phyloP scores from a whole-genome alignment of 73 alveolate species.

The Symbiodinium natans region DNA sequence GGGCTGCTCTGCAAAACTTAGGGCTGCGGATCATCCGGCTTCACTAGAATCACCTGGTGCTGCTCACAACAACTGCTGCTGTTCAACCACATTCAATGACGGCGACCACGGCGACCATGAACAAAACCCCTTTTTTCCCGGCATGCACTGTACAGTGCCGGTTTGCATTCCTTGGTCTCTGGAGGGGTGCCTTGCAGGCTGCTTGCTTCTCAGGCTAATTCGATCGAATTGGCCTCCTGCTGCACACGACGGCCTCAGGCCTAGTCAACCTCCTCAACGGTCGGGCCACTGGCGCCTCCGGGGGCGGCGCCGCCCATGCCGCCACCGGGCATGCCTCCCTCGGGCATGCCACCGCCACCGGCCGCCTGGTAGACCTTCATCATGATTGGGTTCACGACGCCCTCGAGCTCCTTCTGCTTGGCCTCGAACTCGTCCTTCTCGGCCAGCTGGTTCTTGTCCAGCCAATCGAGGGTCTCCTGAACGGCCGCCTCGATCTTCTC shows the following conservation, averaged over 20 bases:
- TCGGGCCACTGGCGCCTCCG: constrained; percentile 1
- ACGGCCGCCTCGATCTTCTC: constrained; percentile 25
- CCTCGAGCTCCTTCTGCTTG: constrained; percentile 97
- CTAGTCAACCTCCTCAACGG: constrained; percentile 15
- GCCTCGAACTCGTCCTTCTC: constrained; percentile 96
- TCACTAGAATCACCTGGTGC: too few relatives aligned
- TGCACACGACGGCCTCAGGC: neutral
- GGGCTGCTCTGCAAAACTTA: too few relatives aligned
- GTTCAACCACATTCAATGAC: too few relatives aligned
- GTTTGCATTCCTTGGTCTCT: neutral
- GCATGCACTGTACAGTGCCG: neutral
- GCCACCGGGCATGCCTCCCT: neutral
- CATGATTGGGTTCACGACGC: constrained; percentile 98
- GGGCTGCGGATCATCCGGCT: too few relatives aligned
- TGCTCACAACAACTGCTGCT: too few relatives aligned
- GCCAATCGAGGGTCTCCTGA: constrained; percentile 94
- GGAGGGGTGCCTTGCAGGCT: neutral
- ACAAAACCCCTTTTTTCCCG: neutral
- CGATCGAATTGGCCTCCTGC: neutral
- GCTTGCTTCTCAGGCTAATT: too few relatives aligned
- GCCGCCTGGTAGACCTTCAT: constrained; percentile 97
- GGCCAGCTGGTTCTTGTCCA: constrained; percentile 95
- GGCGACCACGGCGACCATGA: too few relatives aligned
- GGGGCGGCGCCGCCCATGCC: neutral
- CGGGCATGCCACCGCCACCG: constrained; percentile 94